Evolutionary conservation across 2,329 filamentous ascomycete species (phyloP).

Genomic region (Incumbomyces lentus): DNA sequence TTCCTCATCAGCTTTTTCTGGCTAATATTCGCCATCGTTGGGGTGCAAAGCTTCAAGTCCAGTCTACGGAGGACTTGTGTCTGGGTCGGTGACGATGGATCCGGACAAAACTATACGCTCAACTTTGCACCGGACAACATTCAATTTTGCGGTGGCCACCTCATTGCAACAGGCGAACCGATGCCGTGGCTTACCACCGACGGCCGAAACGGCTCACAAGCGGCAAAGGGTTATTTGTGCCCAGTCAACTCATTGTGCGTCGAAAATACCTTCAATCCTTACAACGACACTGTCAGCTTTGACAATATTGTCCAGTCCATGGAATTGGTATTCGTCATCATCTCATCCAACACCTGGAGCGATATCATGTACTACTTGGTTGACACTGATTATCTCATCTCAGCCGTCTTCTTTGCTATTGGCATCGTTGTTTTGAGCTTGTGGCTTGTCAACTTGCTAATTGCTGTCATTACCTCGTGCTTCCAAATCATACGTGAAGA

Average conservation of each 20-base stretch:
- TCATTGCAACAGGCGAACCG: slow-evolving; percentile 47
- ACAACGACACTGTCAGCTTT: slow-evolving; percentile 78
- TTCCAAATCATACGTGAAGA: slow-evolving; percentile 98
- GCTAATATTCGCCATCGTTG: slow-evolving; percentile 92
- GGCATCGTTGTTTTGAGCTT: slow-evolving; percentile 85
- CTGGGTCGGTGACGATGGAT: slow-evolving; percentile 55
- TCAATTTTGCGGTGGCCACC: slow-evolving; percentile 78
- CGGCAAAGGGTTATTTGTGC: slow-evolving; percentile 77
- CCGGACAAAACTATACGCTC: slow-evolving; percentile 28
- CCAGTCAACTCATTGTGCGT: slow-evolving; percentile 75
- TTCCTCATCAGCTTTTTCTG: slow-evolving; percentile 96
- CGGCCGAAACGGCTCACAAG: slow-evolving; percentile 41
- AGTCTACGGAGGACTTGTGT: slow-evolving; percentile 68
- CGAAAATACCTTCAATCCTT: slow-evolving; percentile 61
- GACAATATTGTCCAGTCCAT: slow-evolving; percentile 89
- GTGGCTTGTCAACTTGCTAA: slow-evolving; percentile 88
- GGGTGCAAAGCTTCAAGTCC: slow-evolving; percentile 90
- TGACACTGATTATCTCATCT: slow-evolving; percentile 78
- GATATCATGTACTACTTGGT: slow-evolving; percentile 91
- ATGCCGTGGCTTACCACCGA: slow-evolving; percentile 59
- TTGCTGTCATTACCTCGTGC: slow-evolving; percentile 95
- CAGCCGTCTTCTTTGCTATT: slow-evolving; percentile 63
- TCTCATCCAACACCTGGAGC: slow-evolving; percentile 95
- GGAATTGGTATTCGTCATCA: slow-evolving; percentile 92
- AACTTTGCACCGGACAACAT: slow-evolving; percentile 48